Evolutionary conservation across 208 protist genomes (phyloP), one percentile per base, ranked within the genome.

Genomic region (Zelonia costaricensis): DNA sequence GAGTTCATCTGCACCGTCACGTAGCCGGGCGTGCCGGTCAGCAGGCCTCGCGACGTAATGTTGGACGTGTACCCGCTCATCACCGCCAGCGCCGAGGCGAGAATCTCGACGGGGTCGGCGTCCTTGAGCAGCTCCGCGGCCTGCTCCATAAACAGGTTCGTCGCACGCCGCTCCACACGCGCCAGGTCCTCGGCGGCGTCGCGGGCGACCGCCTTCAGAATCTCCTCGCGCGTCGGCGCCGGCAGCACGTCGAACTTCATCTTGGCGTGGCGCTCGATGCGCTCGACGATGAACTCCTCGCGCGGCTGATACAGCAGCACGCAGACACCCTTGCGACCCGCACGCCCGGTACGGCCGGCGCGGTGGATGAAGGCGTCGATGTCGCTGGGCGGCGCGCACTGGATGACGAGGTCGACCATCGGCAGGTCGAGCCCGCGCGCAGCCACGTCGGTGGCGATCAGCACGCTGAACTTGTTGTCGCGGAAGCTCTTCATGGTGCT

Each of bases 351-450:
- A 64, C 98, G 78, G 13, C 98, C 98, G 36, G 90, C 90, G 35
- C 98, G 85, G 82, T 99, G 98, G 46, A 99, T 92, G 69, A 99
- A 99, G 52, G 84, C 82, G 60, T 99, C 97, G 47, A 94, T 92
- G 47, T 97, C 88, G 18, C 59, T 67, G 28, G 91, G 91, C 13
- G 86, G 86, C 0, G 80, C 85, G 43, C 85, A 93, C 60, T 97
- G 86, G 45, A 97, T 94, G 13, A 97, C 91, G 20, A 97, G 74
- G 58, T 97, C 91, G 18, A 97, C 88, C 84, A 92, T 92, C 4
- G 84, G 85, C 36, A 97, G 57, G 71, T 94, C 92, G 0, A 92
- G 69, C 10, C 91, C 92, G 57, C 94, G 85, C 8, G 91, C 91
- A 12, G 92, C 92, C 35, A 98, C 95, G 62, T 97, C 92, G 7